phyloP scores from a whole-genome alignment of 225 moss, liverwort and hornwort genomes.

The Bryum argenteum region DNA sequence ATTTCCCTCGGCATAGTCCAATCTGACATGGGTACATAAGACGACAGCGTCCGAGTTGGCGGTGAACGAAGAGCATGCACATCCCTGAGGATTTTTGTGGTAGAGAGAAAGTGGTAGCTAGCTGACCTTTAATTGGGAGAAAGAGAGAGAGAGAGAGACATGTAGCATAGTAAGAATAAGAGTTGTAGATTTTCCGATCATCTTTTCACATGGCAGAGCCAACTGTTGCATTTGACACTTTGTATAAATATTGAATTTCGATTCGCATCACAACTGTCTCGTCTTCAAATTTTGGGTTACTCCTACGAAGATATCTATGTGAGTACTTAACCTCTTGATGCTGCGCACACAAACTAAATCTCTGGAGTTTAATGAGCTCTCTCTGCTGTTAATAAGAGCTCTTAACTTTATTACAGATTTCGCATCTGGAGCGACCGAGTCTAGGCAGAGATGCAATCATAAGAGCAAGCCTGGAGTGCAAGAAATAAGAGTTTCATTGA shows the following conservation, averaged over 20 bases:
- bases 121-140: constrained; percentile 23
- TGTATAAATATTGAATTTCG: constrained; percentile 36
- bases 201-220: constrained; percentile 26
- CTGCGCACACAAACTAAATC: no score
- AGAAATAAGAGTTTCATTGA: constrained; percentile 17
- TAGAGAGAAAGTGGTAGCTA: constrained; percentile 23
- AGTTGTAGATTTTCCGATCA: constrained; percentile 28
- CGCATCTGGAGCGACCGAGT: neutral
- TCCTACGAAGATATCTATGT: no score
- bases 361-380: no score
- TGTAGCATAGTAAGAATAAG: constrained; percentile 33
- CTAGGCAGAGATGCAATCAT: constrained; percentile 28
- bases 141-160: neutral
- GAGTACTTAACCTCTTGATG: no score
- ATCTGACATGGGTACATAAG: constrained; percentile 25
- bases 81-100: constrained; percentile 29
- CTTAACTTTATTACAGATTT: no score
- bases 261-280: constrained; percentile 24
- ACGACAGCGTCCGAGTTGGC: neutral
- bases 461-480: constrained; percentile 10
- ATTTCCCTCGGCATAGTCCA: constrained; percentile 30
- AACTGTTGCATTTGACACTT: constrained; percentile 40
- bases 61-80: constrained; percentile 13
- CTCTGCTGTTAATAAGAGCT: no score
- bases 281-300: no score